Percentiles rank a stretch among this genome's conserved stretches.
These are phyloP conservation scores for Chaetomium globosum DNA, from an alignment of 2,329 filamentous ascomycete genomes.

Conservation along the genomic window DNA sequence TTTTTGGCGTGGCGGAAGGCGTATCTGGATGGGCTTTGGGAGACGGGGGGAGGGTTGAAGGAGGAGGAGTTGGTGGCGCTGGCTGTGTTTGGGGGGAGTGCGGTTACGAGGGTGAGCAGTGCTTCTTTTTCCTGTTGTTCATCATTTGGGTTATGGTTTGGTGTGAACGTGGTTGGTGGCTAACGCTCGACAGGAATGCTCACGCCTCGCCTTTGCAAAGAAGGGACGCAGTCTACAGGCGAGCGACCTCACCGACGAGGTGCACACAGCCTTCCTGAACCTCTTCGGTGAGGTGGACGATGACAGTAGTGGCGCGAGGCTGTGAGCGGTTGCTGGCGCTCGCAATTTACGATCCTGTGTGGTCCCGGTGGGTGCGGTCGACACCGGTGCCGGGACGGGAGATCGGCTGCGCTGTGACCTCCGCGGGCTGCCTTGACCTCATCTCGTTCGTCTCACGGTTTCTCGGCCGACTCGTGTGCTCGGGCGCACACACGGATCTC, in stretches of 20 bases:
- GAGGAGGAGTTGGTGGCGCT: constrained; percentile 66
- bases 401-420: constrained; percentile 22
- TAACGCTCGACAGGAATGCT: constrained; percentile 64
- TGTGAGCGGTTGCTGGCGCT: constrained; percentile 25
- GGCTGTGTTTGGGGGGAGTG: constrained; percentile 82
- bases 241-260: constrained; percentile 87
- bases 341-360: background rate
- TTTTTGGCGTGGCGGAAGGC: constrained; percentile 85
- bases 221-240: constrained; percentile 88
- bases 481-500: constrained; percentile 12
- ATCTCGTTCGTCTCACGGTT: constrained; percentile 9
- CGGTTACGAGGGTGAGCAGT: constrained; percentile 75
- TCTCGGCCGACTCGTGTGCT: constrained; percentile 21
- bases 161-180: background rate
- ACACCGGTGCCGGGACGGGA: constrained; percentile 9
- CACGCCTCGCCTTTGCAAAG: constrained; percentile 80
- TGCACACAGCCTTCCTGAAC: constrained; percentile 77
- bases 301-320: constrained; percentile 25
- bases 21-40: constrained; percentile 84
- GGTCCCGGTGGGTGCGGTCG: background rate
- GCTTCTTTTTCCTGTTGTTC: background rate
- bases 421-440: background rate
- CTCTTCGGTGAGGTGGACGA: constrained; percentile 72
- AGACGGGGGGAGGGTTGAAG: constrained; percentile 47
- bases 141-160: background rate